These are phyloP conservation scores for Malus hybrid DNA, from an alignment of 331 rosid species.

Conservation along the genomic window DNA sequence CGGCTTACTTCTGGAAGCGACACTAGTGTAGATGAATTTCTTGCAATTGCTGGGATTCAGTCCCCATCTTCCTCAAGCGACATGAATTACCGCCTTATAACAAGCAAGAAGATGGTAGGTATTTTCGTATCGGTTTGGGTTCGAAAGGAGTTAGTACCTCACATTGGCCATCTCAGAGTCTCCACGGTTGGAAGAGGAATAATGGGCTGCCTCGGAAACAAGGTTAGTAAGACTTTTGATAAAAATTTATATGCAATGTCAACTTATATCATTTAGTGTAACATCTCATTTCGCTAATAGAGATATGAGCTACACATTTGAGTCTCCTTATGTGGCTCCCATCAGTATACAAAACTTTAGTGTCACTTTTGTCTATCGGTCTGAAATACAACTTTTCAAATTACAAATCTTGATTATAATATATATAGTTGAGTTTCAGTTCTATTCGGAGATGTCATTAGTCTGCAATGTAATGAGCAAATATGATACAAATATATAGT, in stretches of 20 bases:
- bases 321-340: too few species aligned
- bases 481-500: neutral
- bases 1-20: conserved; percentile 9
- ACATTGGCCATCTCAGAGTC: conserved; percentile 80
- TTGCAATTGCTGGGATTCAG: conserved; percentile 50
- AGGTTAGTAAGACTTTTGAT: conserved; percentile 32
- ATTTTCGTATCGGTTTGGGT: conserved; percentile 82
- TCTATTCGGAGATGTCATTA: too few species aligned
- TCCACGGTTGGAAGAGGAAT: conserved; percentile 86
- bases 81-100: conserved; percentile 45
- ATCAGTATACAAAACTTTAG: neutral
- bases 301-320: too few species aligned
- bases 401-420: too few species aligned
- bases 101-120: conserved; percentile 94
- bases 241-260: neutral
- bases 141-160: conserved; percentile 63
- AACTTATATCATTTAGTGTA: neutral
- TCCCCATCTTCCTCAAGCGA: conserved; percentile 6
- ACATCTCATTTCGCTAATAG: neutral
- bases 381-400: too few species aligned
- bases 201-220: conserved; percentile 87
- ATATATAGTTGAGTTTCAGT: too few species aligned
- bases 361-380: too few species aligned
- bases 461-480: neutral
- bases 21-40: conserved; percentile 35